These are phyloP conservation scores for Akanthomyces lecanii DNA, from an alignment of 2,329 filamentous ascomycete genomes.

Conservation along the genomic window DNA sequence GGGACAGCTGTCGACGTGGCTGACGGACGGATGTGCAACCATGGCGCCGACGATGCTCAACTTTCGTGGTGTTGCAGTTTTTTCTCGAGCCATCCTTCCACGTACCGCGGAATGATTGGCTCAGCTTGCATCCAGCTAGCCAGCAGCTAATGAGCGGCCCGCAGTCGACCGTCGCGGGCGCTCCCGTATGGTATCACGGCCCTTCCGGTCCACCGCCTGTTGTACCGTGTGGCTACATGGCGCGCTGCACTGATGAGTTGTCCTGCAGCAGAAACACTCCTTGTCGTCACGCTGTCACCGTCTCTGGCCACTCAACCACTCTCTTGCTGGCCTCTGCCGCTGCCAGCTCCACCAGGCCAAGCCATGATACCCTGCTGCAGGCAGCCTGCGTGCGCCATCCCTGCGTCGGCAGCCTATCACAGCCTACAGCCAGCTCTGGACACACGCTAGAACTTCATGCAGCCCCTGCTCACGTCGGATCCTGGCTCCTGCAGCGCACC, in stretches of 20 bases:
- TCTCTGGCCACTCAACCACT: constrained; percentile 9
- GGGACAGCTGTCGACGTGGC: constrained; percentile 10
- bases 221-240: constrained; percentile 7
- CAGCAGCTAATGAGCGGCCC: constrained; percentile 15
- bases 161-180: constrained; percentile 13
- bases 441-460: constrained; percentile 12
- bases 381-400: constrained; percentile 4
- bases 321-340: background rate
- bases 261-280: constrained; percentile 16
- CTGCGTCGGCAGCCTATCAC: constrained; percentile 12
- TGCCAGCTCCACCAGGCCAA: constrained; percentile 13
- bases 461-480: constrained; percentile 12
- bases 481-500: constrained; percentile 9
- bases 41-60: background rate
- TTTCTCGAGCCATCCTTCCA: constrained; percentile 2
- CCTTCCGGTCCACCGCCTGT: constrained; percentile 4
- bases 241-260: constrained; percentile 19
- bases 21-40: constrained; percentile 1
- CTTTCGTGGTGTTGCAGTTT: background rate
- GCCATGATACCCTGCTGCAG: constrained; percentile 17
- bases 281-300: constrained; percentile 10
- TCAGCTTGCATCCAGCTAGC: background rate
- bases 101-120: constrained; percentile 5
- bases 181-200: constrained; percentile 14
- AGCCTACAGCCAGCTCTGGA: background rate